Evolutionary conservation across 108 stramenopile species (phyloP).

Genomic region (Fragilaria radians): DNA sequence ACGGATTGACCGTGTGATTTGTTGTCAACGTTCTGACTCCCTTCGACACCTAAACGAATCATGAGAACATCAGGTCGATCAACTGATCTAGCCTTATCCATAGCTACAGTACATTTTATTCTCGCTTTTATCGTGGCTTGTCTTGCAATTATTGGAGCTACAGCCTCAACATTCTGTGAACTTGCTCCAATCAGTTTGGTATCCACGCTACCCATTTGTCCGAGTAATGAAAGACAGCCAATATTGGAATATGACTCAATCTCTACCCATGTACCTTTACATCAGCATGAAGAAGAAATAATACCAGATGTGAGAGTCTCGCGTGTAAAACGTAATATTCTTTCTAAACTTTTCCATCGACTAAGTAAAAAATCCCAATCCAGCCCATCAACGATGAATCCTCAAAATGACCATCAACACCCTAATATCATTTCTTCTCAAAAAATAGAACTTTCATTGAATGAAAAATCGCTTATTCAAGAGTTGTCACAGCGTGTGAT

Average conservation of each 20-base stretch:
- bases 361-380: too few species aligned
- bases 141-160: too few species aligned
- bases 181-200: too few species aligned
- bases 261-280: constrained; percentile 50
- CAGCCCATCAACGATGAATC: constrained; percentile 89
- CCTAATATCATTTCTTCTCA: background rate
- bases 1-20: too few species aligned
- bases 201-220: constrained; percentile 61
- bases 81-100: too few species aligned
- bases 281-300: constrained; percentile 56
- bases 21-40: too few species aligned
- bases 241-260: constrained; percentile 86
- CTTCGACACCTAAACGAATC: too few species aligned
- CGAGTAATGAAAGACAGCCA: constrained; percentile 82
- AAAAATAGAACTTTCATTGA: background rate
- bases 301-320: constrained; percentile 90
- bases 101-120: too few species aligned
- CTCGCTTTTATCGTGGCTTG: too few species aligned
- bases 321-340: constrained; percentile 92
- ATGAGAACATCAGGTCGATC: too few species aligned
- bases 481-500: background rate
- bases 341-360: constrained; percentile 96
- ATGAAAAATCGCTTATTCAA: background rate
- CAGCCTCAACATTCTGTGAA: too few species aligned
- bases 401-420: constrained; percentile 81